phyloP scores from a whole-genome alignment of 257 asterid species.

The Paraleonurus japonicus region DNA sequence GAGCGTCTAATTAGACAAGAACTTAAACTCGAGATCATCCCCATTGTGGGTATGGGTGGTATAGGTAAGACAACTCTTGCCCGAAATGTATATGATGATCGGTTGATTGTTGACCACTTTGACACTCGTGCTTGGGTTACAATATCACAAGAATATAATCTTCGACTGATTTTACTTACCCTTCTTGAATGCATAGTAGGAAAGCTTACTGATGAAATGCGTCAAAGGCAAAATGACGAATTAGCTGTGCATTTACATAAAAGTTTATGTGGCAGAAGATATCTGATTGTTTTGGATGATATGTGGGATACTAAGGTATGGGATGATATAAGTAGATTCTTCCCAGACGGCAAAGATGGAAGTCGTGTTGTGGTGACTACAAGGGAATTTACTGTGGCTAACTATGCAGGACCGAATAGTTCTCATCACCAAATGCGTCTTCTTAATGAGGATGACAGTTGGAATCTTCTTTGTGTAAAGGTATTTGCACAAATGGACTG shows the following conservation, averaged over 20 bases:
- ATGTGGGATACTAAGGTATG: constrained; percentile 10
- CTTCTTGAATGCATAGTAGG: constrained; percentile 6
- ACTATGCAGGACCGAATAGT: not conserved
- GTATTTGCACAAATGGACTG: constrained; percentile 16
- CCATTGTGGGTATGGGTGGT: constrained; percentile 19
- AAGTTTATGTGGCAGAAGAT: constrained; percentile 9
- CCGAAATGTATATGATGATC: not conserved
- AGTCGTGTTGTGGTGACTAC: constrained; percentile 23
- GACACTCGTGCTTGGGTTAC: not conserved
- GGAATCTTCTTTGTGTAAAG: constrained; percentile 29
- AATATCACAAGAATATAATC: not conserved
- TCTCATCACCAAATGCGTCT: constrained; percentile 13
- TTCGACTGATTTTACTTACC: not conserved
- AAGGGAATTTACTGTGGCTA: constrained; percentile 9
- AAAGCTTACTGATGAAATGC: not conserved
- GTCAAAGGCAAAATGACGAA: not conserved
- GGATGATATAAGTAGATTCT: not conserved
- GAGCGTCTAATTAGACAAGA: not conserved
- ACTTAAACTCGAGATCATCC: constrained; percentile 1
- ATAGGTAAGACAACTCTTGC: constrained; percentile 18
- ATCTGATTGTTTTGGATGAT: constrained; percentile 17
- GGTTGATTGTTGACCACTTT: not conserved
- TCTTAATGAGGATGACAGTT: not conserved
- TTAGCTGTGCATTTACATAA: not conserved
- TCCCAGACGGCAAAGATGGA: constrained; percentile 8